Conservation (phyloP, 495 filamentous ascomycete genomes). For the Astrothelium macrocarpum region DNA sequence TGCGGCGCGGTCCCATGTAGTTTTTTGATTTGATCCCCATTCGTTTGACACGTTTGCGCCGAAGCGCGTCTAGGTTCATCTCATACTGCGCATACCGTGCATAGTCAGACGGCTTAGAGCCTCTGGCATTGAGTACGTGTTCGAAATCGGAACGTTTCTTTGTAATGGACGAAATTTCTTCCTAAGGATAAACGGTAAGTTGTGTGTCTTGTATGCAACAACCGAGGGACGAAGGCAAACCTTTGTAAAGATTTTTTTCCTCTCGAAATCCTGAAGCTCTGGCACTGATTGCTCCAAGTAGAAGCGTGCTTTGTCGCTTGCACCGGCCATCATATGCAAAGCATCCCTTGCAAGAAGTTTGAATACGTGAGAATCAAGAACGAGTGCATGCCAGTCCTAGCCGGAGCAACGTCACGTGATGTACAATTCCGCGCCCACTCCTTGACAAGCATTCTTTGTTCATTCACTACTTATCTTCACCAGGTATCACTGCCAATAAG, state of each 20-base stretch:
- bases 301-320: conserved; percentile 89
- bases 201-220: background rate
- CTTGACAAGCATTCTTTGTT: background rate
- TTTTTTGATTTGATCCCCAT: conserved; percentile 56
- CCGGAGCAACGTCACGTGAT: background rate
- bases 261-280: conserved; percentile 78
- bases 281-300: conserved; percentile 85
- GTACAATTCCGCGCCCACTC: background rate
- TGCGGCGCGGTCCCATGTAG: conserved; percentile 64
- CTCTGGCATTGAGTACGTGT: conserved; percentile 74
- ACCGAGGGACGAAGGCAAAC: conserved; percentile 33
- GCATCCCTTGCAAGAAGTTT: background rate
- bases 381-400: background rate
- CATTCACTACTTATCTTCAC: background rate
- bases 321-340: conserved; percentile 54
- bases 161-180: conserved; percentile 79
- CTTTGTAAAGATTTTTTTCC: conserved; percentile 78
- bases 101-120: conserved; percentile 65
- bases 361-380: background rate
- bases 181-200: conserved; percentile 37
- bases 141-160: conserved; percentile 89
- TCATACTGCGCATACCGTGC: conserved; percentile 84
- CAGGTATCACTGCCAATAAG: too few species aligned
- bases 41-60: conserved; percentile 69
- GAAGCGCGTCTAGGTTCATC: conserved; percentile 75